phyloP scores from a whole-genome alignment of 2,329 filamentous ascomycete genomes.

The Neocatenulostroma microsporum region DNA sequence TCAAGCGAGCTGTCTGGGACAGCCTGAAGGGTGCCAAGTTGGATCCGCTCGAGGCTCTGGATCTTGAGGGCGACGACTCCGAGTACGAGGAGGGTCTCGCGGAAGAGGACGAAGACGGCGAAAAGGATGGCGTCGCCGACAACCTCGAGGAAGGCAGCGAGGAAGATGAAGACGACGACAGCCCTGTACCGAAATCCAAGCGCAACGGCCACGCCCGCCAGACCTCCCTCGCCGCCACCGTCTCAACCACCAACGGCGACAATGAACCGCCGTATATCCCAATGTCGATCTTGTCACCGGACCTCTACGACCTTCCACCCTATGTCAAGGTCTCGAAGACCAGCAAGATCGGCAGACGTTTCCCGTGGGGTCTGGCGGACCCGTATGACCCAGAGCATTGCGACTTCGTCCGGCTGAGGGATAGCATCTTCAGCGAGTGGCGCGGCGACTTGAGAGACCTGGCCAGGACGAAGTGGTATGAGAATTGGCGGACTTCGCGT shows the following conservation, averaged over 20 bases:
- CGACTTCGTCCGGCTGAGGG: slow-evolving; percentile 84
- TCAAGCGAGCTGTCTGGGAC: slow-evolving; percentile 86
- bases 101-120: slow-evolving; percentile 44
- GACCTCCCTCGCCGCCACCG: slow-evolving; percentile 31
- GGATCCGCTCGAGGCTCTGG: slow-evolving; percentile 80
- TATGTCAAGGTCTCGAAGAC: slow-evolving; percentile 65
- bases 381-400: slow-evolving; percentile 87
- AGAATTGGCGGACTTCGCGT: slow-evolving; percentile 72
- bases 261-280: slow-evolving; percentile 63
- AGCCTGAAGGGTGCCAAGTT: slow-evolving; percentile 78
- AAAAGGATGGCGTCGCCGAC: slow-evolving; percentile 25
- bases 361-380: slow-evolving; percentile 95
- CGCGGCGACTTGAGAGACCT: slow-evolving; percentile 81
- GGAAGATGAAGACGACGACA: slow-evolving; percentile 20
- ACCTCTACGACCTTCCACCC: slow-evolving; percentile 62
- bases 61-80: slow-evolving; percentile 65
- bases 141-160: slow-evolving; percentile 21
- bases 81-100: slow-evolving; percentile 42
- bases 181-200: slow-evolving; percentile 16
- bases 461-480: slow-evolving; percentile 88
- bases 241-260: slow-evolving; percentile 27
- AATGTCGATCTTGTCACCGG: slow-evolving; percentile 87
- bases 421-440: slow-evolving; percentile 91
- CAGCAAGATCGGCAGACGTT: slow-evolving; percentile 70
- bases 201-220: slow-evolving; percentile 31